Percentiles rank a stretch among this genome's conserved stretches.
These are phyloP conservation scores for Porodaedalea pini DNA, from an alignment of 1,284 basidiomycete species.

Conservation along the genomic window DNA sequence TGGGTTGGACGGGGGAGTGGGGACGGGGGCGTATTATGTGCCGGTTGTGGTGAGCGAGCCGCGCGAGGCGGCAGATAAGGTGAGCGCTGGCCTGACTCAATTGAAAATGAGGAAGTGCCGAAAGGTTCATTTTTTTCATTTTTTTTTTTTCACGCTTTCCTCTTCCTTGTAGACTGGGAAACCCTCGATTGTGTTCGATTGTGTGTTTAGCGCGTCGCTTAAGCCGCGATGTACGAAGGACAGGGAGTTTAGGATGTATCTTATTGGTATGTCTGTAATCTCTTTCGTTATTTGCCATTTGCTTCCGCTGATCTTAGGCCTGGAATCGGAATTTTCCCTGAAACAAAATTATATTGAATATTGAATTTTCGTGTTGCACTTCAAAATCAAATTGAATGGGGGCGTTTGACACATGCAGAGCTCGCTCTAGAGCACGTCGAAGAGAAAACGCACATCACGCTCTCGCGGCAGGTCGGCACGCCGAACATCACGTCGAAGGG, in stretches of 20 bases:
- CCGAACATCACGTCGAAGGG: slow-evolving; percentile 74
- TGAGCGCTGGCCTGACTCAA: slow-evolving; percentile 29
- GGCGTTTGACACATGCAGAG: slow-evolving; percentile 38
- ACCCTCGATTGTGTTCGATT: slow-evolving; percentile 65
- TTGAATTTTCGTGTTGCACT: neutral
- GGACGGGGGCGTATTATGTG: slow-evolving; percentile 49
- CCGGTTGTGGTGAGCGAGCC: slow-evolving; percentile 70
- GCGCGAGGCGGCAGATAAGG: slow-evolving; percentile 63
- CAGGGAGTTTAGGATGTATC: slow-evolving; percentile 60
- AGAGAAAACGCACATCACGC: slow-evolving; percentile 45
- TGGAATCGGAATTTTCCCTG: neutral
- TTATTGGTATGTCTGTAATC: slow-evolving; percentile 47
- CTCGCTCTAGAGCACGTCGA: slow-evolving; percentile 66
- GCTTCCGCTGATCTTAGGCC: neutral
- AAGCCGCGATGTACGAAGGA: slow-evolving; percentile 57
- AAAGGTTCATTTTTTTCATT: neutral
- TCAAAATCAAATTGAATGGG: too few species aligned
- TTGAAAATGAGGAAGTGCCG: too few species aligned
- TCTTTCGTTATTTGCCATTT: slow-evolving; percentile 10
- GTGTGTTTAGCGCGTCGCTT: slow-evolving; percentile 55
- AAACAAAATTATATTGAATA: neutral
- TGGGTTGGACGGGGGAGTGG: slow-evolving; percentile 23
- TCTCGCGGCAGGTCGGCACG: slow-evolving; percentile 61
- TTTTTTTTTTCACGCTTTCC: slow-evolving; percentile 4
- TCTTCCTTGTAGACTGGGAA: slow-evolving; percentile 51